Conservation (phyloP, 1,139 yeast species). For the Hemisphaericaspora xylanilytica region DNA sequence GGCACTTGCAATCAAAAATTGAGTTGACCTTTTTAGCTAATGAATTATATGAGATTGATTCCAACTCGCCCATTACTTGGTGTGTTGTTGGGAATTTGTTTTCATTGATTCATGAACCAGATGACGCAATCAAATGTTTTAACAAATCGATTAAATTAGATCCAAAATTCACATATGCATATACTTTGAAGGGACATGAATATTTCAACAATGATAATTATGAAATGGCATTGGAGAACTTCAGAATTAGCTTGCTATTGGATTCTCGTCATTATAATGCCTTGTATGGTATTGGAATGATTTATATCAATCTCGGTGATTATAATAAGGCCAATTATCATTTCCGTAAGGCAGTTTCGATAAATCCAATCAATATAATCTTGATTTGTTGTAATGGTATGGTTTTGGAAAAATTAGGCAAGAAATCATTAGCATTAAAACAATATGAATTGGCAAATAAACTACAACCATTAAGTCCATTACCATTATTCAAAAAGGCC, state of each 20-base stretch:
- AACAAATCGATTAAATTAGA: conserved; percentile 72
- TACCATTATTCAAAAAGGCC: conserved; percentile 88
- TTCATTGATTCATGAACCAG: conserved; percentile 80
- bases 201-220: conserved; percentile 83
- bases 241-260: conserved; percentile 71
- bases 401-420: conserved; percentile 78
- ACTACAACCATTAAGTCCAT: conserved; percentile 80
- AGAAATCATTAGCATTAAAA: conserved; percentile 67
- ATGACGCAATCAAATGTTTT: conserved; percentile 87
- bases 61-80: conserved; percentile 82
- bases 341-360: conserved; percentile 81
- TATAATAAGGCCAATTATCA: conserved; percentile 81
- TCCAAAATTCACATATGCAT: conserved; percentile 80
- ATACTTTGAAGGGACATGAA: conserved; percentile 94
- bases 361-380: conserved; percentile 88
- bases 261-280: conserved; percentile 92
- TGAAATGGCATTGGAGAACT: conserved; percentile 84
- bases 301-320: conserved; percentile 82
- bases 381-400: conserved; percentile 92
- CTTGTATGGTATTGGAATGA: conserved; percentile 95
- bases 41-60: conserved; percentile 68
- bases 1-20: conserved; percentile 90
- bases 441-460: conserved; percentile 84
- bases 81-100: conserved; percentile 87
- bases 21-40: conserved; percentile 79